Conservation (phyloP, 345 rosid genomes). For the Salix purpurea region DNA sequence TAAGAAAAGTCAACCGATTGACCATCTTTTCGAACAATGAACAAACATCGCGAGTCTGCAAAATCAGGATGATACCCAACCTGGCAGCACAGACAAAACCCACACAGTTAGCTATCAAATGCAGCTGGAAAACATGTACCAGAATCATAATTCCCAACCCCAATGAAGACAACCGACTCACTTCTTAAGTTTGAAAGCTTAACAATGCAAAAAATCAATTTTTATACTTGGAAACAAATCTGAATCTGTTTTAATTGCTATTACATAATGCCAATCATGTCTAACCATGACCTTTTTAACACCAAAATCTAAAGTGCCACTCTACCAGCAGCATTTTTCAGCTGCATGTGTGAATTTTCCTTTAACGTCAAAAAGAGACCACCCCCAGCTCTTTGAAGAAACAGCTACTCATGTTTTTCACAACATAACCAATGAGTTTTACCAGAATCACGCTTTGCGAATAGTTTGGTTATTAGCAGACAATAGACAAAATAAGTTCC, state of each 20-base stretch:
- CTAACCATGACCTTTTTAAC: background rate
- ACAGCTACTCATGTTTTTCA: background rate
- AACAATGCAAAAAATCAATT: background rate
- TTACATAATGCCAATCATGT: background rate
- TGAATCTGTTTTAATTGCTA: background rate
- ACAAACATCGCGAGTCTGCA: slow-evolving; percentile 70
- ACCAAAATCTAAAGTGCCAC: background rate
- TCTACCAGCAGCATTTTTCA: background rate
- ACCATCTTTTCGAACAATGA: slow-evolving; percentile 81
- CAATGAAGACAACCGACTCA: background rate
- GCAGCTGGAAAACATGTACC: background rate
- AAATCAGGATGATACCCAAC: slow-evolving; percentile 86
- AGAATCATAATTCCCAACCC: background rate
- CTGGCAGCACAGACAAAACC: slow-evolving; percentile 34
- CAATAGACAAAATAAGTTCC: background rate
- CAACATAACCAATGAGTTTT: background rate
- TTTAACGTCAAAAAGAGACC: background rate
- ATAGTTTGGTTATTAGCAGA: background rate
- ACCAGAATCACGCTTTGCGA: background rate
- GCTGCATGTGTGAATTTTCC: background rate
- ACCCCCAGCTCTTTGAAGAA: background rate
- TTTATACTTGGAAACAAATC: background rate
- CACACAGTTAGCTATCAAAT: slow-evolving; percentile 9
- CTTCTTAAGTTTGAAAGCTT: background rate
- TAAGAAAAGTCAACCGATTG: slow-evolving; percentile 76